Base-by-base conservation (phyloP, 2,329 filamentous ascomycete species). In the Colletotrichum destructivum region DNA sequence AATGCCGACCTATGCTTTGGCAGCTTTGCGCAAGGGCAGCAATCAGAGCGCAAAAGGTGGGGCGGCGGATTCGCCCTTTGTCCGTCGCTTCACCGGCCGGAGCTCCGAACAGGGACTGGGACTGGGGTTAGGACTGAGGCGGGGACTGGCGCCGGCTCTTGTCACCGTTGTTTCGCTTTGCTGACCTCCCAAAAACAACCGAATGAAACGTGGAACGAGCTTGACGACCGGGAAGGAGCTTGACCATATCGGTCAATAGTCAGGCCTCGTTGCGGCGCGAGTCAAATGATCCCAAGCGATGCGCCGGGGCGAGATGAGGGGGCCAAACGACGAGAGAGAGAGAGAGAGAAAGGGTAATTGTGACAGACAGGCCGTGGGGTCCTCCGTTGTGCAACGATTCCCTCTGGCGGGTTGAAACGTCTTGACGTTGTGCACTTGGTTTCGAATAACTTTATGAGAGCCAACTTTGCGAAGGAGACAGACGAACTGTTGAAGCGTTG, bases 21-120 rank as follows among this genome's bases (percentile, higher is more conserved):
- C 35, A 38, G 35, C 35, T 38, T 35, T 63, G 35, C 47, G 62
- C 62, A 56, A 46, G 40, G 51, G 38, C 62, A 46, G 49, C 38
- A 55, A 54, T 16, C 62, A 55, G 40, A 46, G 49, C 67, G 62
- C 52, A 44, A 62, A 40, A 40, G 38, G 56, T 46, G 68, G 68
- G 68, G 57, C 64, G 51, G 57, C 40, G 63, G 57, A 68, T 46
- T 23, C 31, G 15, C 23, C 54, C 56, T 44, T 54, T 60, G 66
- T 65, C 66, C 61, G 66, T 66, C n/a, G 56, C 46, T 12, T 66
- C 62, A 71, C 57, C 64, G 69, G 69, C 64, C 69, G 69, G 69
- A 71, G 38, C 57, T 71, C 69, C 69, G 69, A 68, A 21, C 8
- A 46, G 57, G 57, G 16, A 18, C 44, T 47, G 44, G 26, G 23